These are phyloP conservation scores for Suillus subluteus DNA, from an alignment of 768 basidiomycete species.

Conservation along the genomic window DNA sequence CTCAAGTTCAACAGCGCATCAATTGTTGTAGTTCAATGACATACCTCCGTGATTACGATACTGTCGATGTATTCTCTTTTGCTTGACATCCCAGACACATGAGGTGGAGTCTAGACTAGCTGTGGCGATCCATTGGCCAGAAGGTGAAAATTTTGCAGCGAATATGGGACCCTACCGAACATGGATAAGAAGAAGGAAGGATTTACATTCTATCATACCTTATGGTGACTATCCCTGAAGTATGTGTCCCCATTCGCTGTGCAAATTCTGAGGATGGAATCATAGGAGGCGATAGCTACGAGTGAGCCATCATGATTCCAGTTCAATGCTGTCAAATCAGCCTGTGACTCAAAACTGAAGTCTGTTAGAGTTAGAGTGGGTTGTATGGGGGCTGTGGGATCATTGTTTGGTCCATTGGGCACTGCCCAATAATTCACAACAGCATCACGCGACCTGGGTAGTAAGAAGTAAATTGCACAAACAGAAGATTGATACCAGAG, in stretches of 20 bases:
- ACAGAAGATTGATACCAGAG: constrained; percentile 4
- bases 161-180: constrained; percentile 75
- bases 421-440: constrained; percentile 75
- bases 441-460: constrained; percentile 72
- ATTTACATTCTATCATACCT: constrained; percentile 46
- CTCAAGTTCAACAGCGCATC: constrained; percentile 13
- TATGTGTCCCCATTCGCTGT: constrained; percentile 63
- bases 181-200: constrained; percentile 21
- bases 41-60: constrained; percentile 69
- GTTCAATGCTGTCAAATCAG: constrained; percentile 74
- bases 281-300: constrained; percentile 79
- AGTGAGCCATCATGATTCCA: constrained; percentile 78
- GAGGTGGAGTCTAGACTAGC: constrained; percentile 79
- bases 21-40: constrained; percentile 12
- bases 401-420: constrained; percentile 40
- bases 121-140: constrained; percentile 72
- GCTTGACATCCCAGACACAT: constrained; percentile 77
- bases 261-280: constrained; percentile 70
- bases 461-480: constrained; percentile 13
- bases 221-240: constrained; percentile 64
- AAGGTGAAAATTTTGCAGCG: constrained; percentile 73
- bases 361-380: constrained; percentile 52
- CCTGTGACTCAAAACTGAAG: constrained; percentile 48
- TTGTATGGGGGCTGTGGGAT: constrained; percentile 24
- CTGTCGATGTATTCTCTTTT: constrained; percentile 62